Evolutionary conservation across 2,329 filamentous ascomycete species (phyloP).

Genomic region (Cercospora canescens): DNA sequence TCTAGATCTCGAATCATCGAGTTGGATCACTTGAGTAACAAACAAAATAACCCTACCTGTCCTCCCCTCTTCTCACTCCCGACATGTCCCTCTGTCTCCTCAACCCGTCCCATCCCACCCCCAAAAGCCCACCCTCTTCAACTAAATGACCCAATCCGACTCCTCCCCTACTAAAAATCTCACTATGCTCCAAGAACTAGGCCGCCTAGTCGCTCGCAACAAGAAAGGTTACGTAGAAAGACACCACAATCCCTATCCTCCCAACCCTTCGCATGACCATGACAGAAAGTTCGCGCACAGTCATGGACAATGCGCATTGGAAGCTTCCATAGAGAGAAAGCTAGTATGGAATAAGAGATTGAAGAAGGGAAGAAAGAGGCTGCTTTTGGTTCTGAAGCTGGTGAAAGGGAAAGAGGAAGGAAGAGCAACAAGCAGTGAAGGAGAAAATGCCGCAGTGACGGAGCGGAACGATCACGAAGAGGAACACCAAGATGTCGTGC

Average conservation of each 20-base stretch:
- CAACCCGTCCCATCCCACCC: not conserved
- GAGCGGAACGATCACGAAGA: no score
- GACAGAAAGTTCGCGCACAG: not conserved
- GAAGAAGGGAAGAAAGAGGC: not conserved
- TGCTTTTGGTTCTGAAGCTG: not conserved
- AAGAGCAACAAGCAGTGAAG: no score
- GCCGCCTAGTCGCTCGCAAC: not conserved
- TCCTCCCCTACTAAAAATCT: not conserved
- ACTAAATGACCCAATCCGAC: not conserved
- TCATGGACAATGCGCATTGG: not conserved
- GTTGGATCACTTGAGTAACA: not conserved
- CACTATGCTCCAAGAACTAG: not conserved
- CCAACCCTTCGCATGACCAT: not conserved
- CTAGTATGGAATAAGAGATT: not conserved
- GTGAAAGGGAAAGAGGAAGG: not conserved
- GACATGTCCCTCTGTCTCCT: not conserved
- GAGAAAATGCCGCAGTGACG: no score
- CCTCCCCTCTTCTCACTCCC: not conserved
- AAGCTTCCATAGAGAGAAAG: not conserved
- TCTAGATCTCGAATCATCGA: not conserved
- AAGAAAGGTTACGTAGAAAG: not conserved
- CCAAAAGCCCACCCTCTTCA: not conserved
- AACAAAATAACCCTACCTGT: not conserved
- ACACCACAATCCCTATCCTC: not conserved
- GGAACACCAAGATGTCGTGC: no score